Evolutionary conservation across 108 stramenopile genomes (phyloP), one percentile per base, ranked within the genome.

Genomic region (Fragilaria crotonensis): DNA sequence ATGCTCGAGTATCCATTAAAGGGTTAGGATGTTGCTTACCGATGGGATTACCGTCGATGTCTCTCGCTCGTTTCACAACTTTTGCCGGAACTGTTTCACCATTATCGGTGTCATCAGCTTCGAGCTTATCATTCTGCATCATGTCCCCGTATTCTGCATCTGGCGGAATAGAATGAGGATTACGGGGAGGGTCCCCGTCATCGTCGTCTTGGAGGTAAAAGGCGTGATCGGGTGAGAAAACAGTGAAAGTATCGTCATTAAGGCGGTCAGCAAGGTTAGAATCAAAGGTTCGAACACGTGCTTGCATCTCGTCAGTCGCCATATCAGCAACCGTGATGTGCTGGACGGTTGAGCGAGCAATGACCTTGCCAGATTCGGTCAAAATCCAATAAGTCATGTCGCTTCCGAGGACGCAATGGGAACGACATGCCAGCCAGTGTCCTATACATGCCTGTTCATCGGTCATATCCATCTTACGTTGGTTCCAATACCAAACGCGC

Each of bases 301-400:
- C 29, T 30, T 45, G 27, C 5, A 68, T 41, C 0, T 1, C 50
- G 2, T 60, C 51, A 1, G 25, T 45, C 5, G 19, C 23, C 32
- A 59, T 17, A 0, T 77, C 75, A 0, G 54, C 55, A 41, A 48
- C 28, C 5, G 63, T 61, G 14, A 73, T 29, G 20, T 56, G 71
- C 32, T 65, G 60, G 2, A 70, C 64, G n/a, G 72, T 68, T 0
- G 77, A 63, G 1, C 71, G 25, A 0, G 64, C 23, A 14, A 73
- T 20, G 0, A 65, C 49, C 7, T 14, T 28, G 0, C 75, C 70
- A 0, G 28, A 52, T 4, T 46, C 53, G 5, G 64, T 59, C 2
- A 73, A 36, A 1, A 73, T 47, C 52, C 54, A 73, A 41, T 70
- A 78, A 27, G 57, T 68, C 68, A 73, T 60, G 45, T 27, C 47